These are phyloP conservation scores for Thecaphora thlaspeos DNA, from an alignment of 1,284 basidiomycete genomes.

Conservation along the genomic window DNA sequence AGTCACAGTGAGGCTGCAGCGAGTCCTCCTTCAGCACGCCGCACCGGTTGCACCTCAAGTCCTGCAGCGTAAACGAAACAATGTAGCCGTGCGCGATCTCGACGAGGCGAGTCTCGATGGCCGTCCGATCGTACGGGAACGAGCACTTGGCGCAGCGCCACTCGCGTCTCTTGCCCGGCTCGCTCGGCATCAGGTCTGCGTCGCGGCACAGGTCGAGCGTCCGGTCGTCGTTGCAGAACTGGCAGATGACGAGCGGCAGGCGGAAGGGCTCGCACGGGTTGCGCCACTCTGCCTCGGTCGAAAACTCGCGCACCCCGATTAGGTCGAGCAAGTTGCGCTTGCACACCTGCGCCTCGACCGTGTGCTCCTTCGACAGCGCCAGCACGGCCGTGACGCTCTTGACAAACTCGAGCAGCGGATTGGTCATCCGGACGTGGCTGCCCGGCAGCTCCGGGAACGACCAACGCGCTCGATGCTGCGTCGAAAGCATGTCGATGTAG, in stretches of 20 bases:
- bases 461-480: slow-evolving; percentile 61
- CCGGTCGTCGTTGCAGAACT: slow-evolving; percentile 80
- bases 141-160: slow-evolving; percentile 66
- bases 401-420: slow-evolving; percentile 80
- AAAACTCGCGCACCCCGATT: slow-evolving; percentile 81
- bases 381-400: slow-evolving; percentile 85
- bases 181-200: slow-evolving; percentile 71
- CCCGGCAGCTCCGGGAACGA: slow-evolving; percentile 84
- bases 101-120: slow-evolving; percentile 83
- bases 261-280: slow-evolving; percentile 92
- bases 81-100: slow-evolving; percentile 73
- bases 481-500: slow-evolving; percentile 48
- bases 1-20: slow-evolving; percentile 78
- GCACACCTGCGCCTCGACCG: slow-evolving; percentile 81
- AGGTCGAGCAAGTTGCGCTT: slow-evolving; percentile 87
- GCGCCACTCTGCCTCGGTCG: slow-evolving; percentile 61
- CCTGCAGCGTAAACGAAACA: slow-evolving; percentile 80
- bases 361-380: slow-evolving; percentile 68
- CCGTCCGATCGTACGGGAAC: slow-evolving; percentile 80
- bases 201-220: slow-evolving; percentile 97
- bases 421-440: slow-evolving; percentile 71
- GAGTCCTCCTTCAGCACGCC: slow-evolving; percentile 83
- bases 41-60: slow-evolving; percentile 76
- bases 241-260: slow-evolving; percentile 83
- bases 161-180: slow-evolving; percentile 20